Evolutionary conservation across 768 basidiomycete species (phyloP).

Genomic region (Auriscalpium microsporum): DNA sequence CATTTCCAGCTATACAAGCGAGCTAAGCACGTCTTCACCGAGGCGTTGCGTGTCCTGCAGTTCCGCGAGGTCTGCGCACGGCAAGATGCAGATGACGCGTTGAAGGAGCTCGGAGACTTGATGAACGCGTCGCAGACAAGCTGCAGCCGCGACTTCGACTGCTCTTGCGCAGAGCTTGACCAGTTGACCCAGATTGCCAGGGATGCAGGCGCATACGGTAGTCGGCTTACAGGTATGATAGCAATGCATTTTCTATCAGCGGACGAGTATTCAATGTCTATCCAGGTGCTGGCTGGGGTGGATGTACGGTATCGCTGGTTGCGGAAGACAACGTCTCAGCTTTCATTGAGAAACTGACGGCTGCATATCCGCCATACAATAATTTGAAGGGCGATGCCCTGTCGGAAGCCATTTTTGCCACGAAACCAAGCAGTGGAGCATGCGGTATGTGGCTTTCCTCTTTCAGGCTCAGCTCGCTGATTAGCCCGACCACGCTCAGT

Average conservation of each 20-base stretch:
- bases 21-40: constrained; percentile 71
- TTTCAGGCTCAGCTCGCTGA: too few species aligned
- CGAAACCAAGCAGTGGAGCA: constrained; percentile 74
- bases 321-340: constrained; percentile 48
- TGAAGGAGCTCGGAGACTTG: constrained; percentile 50
- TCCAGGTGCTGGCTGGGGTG: constrained; percentile 85
- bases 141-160: constrained; percentile 64
- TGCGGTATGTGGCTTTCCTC: constrained; percentile 46
- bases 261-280: neutral
- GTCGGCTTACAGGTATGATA: constrained; percentile 67
- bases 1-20: constrained; percentile 81
- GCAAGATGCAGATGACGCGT: constrained; percentile 20
- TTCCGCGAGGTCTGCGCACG: constrained; percentile 56
- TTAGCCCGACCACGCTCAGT: too few species aligned
- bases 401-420: constrained; percentile 69
- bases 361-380: constrained; percentile 57
- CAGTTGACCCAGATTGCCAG: constrained; percentile 55
- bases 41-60: constrained; percentile 71
- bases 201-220: constrained; percentile 69
- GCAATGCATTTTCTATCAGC: neutral
- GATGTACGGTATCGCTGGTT: constrained; percentile 79
- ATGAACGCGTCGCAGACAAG: constrained; percentile 77
- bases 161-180: constrained; percentile 75
- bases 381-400: constrained; percentile 50
- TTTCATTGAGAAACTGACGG: constrained; percentile 57